Percentiles rank a stretch among this genome's conserved stretches.
phyloP scores from a whole-genome alignment of 2,329 filamentous ascomycete genomes.

The Aspergillus nomiae region DNA sequence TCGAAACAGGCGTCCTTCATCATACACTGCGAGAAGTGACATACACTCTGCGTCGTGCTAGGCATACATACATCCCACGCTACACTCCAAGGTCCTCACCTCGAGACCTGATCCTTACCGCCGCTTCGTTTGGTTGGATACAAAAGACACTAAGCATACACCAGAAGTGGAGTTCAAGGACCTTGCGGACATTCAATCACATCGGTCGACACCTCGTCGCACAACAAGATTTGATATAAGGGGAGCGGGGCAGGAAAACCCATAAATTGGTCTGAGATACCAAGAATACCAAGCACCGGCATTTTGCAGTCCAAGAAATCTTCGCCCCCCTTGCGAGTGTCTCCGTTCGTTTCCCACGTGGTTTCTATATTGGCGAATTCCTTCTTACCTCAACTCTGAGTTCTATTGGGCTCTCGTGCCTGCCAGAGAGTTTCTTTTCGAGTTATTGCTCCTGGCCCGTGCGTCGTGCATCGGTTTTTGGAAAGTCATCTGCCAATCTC shows the following conservation, averaged over 20 bases:
- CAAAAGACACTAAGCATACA: constrained; percentile 12
- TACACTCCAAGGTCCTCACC: constrained; percentile 21
- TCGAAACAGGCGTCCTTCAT: not conserved
- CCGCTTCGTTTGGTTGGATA: constrained; percentile 8
- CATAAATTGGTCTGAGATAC: constrained; percentile 12
- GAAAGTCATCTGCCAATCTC: not conserved
- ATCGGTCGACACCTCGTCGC: not conserved
- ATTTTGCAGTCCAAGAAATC: constrained; percentile 5
- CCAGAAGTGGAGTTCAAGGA: constrained; percentile 15
- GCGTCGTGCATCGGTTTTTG: not conserved
- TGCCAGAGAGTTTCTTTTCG: not conserved
- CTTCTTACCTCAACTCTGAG: constrained; percentile 3
- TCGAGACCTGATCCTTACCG: constrained; percentile 7
- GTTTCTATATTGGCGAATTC: constrained; percentile 7
- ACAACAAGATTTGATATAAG: constrained; percentile 15
- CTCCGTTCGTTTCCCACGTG: constrained; percentile 15
- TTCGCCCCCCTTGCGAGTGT: not conserved
- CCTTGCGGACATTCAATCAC: constrained; percentile 16
- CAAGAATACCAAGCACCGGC: constrained; percentile 17
- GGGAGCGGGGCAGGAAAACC: constrained; percentile 11
- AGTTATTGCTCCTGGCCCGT: constrained; percentile 7
- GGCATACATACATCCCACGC: constrained; percentile 1
- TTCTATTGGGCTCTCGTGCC: constrained; percentile 5
- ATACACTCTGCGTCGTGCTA: not conserved
- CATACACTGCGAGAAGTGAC: not conserved